Conservation (phyloP, 495 filamentous ascomycete genomes). For the Penicillium manginii region DNA sequence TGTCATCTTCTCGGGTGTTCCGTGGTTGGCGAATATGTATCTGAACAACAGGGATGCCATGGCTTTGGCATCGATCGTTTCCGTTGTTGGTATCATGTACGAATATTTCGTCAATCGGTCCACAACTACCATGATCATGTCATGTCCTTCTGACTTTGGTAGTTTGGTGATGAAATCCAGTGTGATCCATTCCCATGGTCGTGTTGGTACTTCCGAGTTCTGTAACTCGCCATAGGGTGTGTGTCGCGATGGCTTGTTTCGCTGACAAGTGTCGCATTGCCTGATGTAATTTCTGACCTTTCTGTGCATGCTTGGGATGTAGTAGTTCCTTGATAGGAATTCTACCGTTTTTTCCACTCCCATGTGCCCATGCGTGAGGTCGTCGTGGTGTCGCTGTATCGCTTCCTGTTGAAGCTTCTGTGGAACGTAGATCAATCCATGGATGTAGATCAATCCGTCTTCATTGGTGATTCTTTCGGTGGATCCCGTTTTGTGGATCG, state of each 20-base stretch:
- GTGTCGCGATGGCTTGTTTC: constrained; percentile 10
- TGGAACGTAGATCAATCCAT: constrained; percentile 16
- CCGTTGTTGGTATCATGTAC: not conserved
- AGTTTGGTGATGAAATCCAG: constrained; percentile 28
- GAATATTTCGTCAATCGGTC: not conserved
- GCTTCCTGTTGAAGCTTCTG: constrained; percentile 5
- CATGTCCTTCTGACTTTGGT: constrained; percentile 4
- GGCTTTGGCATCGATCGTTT: not conserved
- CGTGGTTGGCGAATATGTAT: not conserved
- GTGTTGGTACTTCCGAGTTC: constrained; percentile 3
- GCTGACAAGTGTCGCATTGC: constrained; percentile 7
- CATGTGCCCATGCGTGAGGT: not conserved
- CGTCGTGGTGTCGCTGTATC: constrained; percentile 13
- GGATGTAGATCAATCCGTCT: constrained; percentile 10
- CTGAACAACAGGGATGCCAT: not conserved
- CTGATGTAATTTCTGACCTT: constrained; percentile 14
- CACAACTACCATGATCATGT: constrained; percentile 11
- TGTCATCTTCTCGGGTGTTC: not conserved
- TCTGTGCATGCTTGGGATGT: constrained; percentile 4
- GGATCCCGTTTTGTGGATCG: not conserved
- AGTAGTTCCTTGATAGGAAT: constrained; percentile 13
- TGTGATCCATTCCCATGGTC: constrained; percentile 21
- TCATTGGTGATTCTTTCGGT: not conserved
- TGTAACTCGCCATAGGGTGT: constrained; percentile 17
- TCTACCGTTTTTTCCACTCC: constrained; percentile 14